Conservation (phyloP, 2,329 filamentous ascomycete genomes). For the Verticillium klebahnii region DNA sequence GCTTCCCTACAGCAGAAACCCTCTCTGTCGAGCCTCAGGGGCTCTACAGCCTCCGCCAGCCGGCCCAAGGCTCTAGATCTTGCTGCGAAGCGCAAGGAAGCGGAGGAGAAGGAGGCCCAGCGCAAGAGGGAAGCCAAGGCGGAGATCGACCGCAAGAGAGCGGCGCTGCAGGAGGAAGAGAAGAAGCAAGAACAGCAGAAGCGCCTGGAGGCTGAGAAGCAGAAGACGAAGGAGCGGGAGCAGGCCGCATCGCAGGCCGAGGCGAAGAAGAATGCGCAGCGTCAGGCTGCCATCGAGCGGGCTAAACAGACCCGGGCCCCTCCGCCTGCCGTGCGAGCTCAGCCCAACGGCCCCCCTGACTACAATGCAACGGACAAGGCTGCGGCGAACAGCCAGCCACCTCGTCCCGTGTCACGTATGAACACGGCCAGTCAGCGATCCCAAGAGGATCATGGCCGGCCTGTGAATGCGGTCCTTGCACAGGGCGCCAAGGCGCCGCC, state of each 20-base stretch:
- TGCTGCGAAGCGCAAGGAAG: constrained; percentile 78
- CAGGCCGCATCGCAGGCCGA: constrained; percentile 49
- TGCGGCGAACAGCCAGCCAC: constrained; percentile 20
- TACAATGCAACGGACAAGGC: constrained; percentile 21
- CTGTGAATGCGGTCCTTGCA: constrained; percentile 54
- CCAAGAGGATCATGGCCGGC: constrained; percentile 57
- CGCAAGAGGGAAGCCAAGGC: constrained; percentile 77
- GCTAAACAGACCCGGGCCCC: constrained; percentile 61
- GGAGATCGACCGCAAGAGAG: constrained; percentile 73
- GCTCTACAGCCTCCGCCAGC: constrained; percentile 56
- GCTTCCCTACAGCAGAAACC: constrained; percentile 56
- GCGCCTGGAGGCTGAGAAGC: constrained; percentile 57
- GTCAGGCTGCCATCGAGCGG: constrained; percentile 59
- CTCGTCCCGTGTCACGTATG: constrained; percentile 53
- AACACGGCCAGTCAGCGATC: constrained; percentile 45
- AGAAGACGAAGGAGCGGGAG: constrained; percentile 57
- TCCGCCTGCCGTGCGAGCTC: constrained; percentile 52
- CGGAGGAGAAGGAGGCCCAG: constrained; percentile 75
- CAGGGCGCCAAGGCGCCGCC: constrained; percentile 65
- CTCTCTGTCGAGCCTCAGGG: constrained; percentile 58
- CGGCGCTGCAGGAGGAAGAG: constrained; percentile 62
- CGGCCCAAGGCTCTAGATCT: constrained; percentile 69
- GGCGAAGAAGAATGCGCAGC: constrained; percentile 61
- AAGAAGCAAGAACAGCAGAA: constrained; percentile 53
- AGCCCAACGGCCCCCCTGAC: constrained; percentile 47